These are phyloP conservation scores for Zygotorulaspora danielsina DNA, from an alignment of 805 yeast genomes.

Conservation along the genomic window DNA sequence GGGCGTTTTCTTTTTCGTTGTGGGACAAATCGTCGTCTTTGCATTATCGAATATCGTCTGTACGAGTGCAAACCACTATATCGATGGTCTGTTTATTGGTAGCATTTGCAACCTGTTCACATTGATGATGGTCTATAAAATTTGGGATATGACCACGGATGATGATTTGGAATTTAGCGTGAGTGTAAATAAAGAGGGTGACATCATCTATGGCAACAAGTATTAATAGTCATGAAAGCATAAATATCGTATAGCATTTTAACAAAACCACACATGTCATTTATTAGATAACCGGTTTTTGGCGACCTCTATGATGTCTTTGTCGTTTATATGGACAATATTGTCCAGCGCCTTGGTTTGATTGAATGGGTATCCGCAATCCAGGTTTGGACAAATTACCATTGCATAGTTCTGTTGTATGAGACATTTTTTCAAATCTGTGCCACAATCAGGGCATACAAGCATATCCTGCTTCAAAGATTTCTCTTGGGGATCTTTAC, in stretches of 20 bases:
- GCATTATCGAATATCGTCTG: slow-evolving; percentile 67
- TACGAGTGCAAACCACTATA: slow-evolving; percentile 68
- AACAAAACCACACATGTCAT: slow-evolving; percentile 1
- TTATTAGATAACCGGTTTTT: slow-evolving; percentile 19
- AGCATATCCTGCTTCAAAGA: neutral
- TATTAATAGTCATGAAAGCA: neutral
- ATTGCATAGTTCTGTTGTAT: slow-evolving; percentile 35
- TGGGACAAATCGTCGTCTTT: slow-evolving; percentile 75
- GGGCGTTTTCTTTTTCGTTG: slow-evolving; percentile 66
- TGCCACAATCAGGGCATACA: slow-evolving; percentile 30
- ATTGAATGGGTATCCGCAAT: slow-evolving; percentile 32
- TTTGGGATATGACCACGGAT: slow-evolving; percentile 92
- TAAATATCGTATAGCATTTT: neutral
- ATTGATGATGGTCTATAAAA: slow-evolving; percentile 91
- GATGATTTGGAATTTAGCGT: slow-evolving; percentile 94
- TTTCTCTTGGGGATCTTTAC: too few relatives aligned
- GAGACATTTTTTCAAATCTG: slow-evolving; percentile 27
- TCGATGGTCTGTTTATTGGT: slow-evolving; percentile 87
- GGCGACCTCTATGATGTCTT: slow-evolving; percentile 29
- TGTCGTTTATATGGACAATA: slow-evolving; percentile 28
- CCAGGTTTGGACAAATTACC: slow-evolving; percentile 28
- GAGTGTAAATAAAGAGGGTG: slow-evolving; percentile 44
- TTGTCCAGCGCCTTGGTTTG: slow-evolving; percentile 21
- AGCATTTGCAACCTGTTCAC: slow-evolving; percentile 75
- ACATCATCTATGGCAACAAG: slow-evolving; percentile 20